Evolutionary conservation across 1,139 yeast genomes (phyloP).

Genomic region (Yamadazyma friedrichii): DNA sequence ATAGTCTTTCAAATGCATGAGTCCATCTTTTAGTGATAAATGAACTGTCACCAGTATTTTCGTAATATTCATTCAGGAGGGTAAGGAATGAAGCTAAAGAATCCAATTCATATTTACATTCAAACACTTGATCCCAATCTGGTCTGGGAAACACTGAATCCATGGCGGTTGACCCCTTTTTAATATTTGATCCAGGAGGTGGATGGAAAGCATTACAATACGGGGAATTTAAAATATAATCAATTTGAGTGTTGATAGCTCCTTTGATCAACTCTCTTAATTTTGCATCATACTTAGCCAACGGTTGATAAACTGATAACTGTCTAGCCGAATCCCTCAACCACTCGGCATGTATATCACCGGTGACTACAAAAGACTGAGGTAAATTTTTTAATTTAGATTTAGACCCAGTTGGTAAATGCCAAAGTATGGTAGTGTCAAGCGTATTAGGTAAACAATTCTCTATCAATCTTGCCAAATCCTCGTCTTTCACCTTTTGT

Average conservation of each 20-base stretch:
- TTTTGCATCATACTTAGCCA: conserved; percentile 49
- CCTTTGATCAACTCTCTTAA: conserved; percentile 62
- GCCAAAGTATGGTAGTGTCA: conserved; percentile 86
- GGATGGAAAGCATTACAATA: conserved; percentile 94
- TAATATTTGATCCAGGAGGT: conserved; percentile 60
- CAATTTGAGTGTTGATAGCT: conserved; percentile 78
- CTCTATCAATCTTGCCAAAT: conserved; percentile 72
- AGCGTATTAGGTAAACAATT: conserved; percentile 85
- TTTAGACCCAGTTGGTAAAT: conserved; percentile 18
- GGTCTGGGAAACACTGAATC: conserved; percentile 72
- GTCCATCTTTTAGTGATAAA: conserved; percentile 60
- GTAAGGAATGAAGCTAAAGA: conserved; percentile 82
- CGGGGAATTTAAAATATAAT: conserved; percentile 59
- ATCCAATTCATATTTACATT: conserved; percentile 87
- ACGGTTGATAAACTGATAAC: conserved; percentile 69
- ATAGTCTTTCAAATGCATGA: conserved; percentile 52
- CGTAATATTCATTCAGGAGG: conserved; percentile 67
- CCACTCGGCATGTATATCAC: conserved; percentile 92
- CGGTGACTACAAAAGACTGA: conserved; percentile 72
- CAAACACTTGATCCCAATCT: conserved; percentile 72
- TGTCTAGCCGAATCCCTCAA: conserved; percentile 85
- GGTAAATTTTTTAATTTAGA: conserved; percentile 19
- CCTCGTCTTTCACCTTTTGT: conserved; percentile 52
- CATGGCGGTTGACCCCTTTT: conserved; percentile 50
- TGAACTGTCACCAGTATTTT: conserved; percentile 50